Percentiles rank a stretch among this genome's conserved stretches.
phyloP scores from a whole-genome alignment of 164 flowering plant genomes.

The Saururus chinensis region DNA sequence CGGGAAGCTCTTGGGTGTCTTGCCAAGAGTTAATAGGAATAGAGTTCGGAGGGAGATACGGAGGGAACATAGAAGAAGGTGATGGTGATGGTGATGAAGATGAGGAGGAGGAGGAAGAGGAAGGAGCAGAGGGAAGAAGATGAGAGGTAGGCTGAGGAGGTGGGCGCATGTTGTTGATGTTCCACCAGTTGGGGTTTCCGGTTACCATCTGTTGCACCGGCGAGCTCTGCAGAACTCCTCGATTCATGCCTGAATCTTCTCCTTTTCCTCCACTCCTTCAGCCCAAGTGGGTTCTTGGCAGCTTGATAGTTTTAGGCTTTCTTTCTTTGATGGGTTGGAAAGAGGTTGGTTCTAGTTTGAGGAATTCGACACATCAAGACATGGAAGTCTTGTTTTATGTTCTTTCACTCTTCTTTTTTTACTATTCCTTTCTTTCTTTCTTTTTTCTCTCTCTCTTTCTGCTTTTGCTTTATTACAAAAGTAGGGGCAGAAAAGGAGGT shows the following conservation, averaged over 20 bases:
- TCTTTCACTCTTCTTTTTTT: conserved; percentile 10
- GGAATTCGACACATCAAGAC: conserved; percentile 24
- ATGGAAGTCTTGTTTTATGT: conserved; percentile 21
- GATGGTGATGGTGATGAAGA: conserved; percentile 13
- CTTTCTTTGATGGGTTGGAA: conserved; percentile 15
- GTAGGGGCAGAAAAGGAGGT: conserved; percentile 48
- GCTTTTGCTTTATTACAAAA: conserved; percentile 53
- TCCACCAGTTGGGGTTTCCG: conserved; percentile 81
- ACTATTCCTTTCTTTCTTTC: conserved; percentile 6
- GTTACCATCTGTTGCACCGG: conserved; percentile 64
- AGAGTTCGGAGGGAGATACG: conserved; percentile 4
- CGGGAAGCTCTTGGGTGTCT: conserved; percentile 37
- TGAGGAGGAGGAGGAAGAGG: conserved; percentile 16
- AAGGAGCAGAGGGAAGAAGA: conserved; percentile 11
- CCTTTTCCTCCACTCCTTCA: not conserved
- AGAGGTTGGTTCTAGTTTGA: conserved; percentile 12
- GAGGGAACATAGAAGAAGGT: conserved; percentile 13
- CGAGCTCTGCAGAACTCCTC: conserved; percentile 33
- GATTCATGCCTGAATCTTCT: conserved; percentile 26
- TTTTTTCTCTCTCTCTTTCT: conserved; percentile 7
- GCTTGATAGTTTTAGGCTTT: not conserved
- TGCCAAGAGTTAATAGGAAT: conserved; percentile 5
- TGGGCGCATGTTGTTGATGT: conserved; percentile 31
- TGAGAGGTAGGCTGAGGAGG: conserved; percentile 25
- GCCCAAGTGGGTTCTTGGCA: not conserved